phyloP scores from a whole-genome alignment of 1,284 basidiomycete species.

The Tremellales sp. region DNA sequence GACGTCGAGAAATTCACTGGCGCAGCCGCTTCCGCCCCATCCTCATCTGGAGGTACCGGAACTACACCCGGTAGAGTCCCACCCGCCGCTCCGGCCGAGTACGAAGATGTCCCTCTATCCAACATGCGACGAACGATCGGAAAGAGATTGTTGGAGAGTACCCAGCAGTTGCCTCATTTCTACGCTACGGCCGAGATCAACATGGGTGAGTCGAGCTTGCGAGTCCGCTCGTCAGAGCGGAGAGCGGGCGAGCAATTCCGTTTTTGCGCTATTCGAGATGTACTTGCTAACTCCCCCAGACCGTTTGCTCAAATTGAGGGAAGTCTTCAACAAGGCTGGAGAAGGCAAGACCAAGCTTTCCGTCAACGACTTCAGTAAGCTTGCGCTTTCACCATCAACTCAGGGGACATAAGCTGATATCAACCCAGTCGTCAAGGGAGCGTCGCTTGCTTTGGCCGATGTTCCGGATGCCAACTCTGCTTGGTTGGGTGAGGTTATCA shows the following conservation, averaged over 20 bases:
- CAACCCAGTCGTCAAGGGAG: conserved; percentile 79
- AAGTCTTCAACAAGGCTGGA: conserved; percentile 86
- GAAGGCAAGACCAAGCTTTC: conserved; percentile 83
- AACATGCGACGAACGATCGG: conserved; percentile 96
- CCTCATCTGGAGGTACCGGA: conserved; percentile 53
- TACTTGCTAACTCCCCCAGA: conserved; percentile 34
- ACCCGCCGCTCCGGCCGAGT: conserved; percentile 57
- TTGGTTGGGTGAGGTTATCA: conserved; percentile 93
- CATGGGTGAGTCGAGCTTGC: conserved; percentile 78
- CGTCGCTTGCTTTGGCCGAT: conserved; percentile 82
- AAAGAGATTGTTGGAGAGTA: conserved; percentile 82
- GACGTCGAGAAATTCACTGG: conserved; percentile 86
- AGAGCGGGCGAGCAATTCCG: neutral
- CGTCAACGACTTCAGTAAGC: conserved; percentile 84
- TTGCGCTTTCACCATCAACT: no score
- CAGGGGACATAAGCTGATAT: no score
- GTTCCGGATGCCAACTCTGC: conserved; percentile 98
- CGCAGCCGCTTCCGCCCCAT: conserved; percentile 42
- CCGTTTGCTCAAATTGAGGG: conserved; percentile 86
- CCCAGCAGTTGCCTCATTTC: conserved; percentile 94
- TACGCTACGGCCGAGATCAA: conserved; percentile 93
- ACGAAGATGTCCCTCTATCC: conserved; percentile 84
- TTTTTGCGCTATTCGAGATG: neutral
- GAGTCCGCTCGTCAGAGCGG: neutral
- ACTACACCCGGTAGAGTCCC: conserved; percentile 41